Evolutionary conservation across 495 filamentous ascomycete genomes (phyloP).

Genomic region (Chaetomium fimeti): DNA sequence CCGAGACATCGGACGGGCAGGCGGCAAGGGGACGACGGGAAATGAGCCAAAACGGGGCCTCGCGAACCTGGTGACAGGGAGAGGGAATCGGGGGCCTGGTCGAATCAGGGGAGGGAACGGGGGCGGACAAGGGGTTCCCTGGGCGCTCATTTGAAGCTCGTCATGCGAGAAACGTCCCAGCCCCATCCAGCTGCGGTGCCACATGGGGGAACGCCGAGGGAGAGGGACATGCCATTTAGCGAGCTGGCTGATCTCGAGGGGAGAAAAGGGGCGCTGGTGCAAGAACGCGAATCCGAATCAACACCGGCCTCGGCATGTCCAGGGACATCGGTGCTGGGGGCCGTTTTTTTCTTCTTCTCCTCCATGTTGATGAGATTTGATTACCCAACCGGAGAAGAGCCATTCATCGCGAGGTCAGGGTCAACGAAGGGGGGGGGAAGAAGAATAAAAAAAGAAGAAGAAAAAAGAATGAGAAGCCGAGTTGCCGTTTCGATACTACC

Average conservation of each 20-base stretch:
- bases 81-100: conserved; percentile 23
- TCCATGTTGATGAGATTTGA: neutral
- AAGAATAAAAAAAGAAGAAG: too few species aligned
- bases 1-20: conserved; percentile 5
- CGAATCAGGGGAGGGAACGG: conserved; percentile 36
- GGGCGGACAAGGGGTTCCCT: conserved; percentile 19
- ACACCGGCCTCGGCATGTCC: conserved; percentile 14
- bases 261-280: conserved; percentile 30
- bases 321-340: neutral
- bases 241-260: conserved; percentile 23
- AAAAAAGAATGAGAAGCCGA: too few species aligned
- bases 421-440: neutral
- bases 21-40: conserved; percentile 16
- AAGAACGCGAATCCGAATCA: conserved; percentile 28
- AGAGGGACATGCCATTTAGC: conserved; percentile 26
- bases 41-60: conserved; percentile 29
- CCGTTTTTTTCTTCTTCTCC: neutral
- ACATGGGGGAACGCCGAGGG: conserved; percentile 25
- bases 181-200: conserved; percentile 15
- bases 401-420: neutral
- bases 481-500: too few species aligned
- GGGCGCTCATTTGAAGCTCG: conserved; percentile 24
- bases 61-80: conserved; percentile 25
- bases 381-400: neutral
- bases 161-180: conserved; percentile 27